These are phyloP conservation scores for Lippia alba DNA, from an alignment of 305 asterid species.

Conservation along the genomic window DNA sequence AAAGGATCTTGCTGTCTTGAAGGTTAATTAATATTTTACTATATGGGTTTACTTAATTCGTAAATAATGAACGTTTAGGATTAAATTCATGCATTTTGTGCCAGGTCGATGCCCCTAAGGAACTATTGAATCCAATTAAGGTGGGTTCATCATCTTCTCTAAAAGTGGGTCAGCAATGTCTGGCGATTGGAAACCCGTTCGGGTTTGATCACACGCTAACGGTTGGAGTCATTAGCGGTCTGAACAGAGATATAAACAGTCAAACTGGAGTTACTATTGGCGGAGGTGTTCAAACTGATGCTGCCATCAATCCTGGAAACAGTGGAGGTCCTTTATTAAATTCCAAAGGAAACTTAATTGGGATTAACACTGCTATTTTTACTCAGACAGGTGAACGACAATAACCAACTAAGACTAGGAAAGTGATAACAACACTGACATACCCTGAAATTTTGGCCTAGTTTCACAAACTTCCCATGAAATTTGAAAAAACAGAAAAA, in stretches of 20 bases:
- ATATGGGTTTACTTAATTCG: conserved; percentile 21
- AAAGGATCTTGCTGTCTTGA: conserved; percentile 95
- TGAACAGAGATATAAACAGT: conserved; percentile 92
- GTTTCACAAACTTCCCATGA: too few relatives aligned
- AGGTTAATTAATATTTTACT: conserved; percentile 54
- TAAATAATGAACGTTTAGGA: not conserved
- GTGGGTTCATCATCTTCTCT: conserved; percentile 83
- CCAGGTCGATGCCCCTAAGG: conserved; percentile 88
- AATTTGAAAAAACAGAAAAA: too few relatives aligned
- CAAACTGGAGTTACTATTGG: conserved; percentile 96
- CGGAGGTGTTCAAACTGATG: conserved; percentile 98
- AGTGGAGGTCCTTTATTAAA: conserved; percentile 98
- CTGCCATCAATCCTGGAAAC: conserved; percentile 99
- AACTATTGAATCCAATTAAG: conserved; percentile 77
- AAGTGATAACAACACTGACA: too few relatives aligned
- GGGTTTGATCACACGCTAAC: conserved; percentile 99
- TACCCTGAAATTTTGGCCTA: too few relatives aligned
- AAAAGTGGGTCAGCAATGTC: conserved; percentile 92
- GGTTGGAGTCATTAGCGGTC: conserved; percentile 94
- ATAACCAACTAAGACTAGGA: not conserved
- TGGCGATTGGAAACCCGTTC: conserved; percentile 98
- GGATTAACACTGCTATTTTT: conserved; percentile 96
- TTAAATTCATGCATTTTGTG: conserved; percentile 12
- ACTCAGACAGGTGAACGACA: conserved; percentile 76
- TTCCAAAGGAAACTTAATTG: conserved; percentile 88